Evolutionary conservation across 192 early-diverging fungal genomes (phyloP), one percentile per base, ranked within the genome.

Genomic region (Backusella tuberculispora): DNA sequence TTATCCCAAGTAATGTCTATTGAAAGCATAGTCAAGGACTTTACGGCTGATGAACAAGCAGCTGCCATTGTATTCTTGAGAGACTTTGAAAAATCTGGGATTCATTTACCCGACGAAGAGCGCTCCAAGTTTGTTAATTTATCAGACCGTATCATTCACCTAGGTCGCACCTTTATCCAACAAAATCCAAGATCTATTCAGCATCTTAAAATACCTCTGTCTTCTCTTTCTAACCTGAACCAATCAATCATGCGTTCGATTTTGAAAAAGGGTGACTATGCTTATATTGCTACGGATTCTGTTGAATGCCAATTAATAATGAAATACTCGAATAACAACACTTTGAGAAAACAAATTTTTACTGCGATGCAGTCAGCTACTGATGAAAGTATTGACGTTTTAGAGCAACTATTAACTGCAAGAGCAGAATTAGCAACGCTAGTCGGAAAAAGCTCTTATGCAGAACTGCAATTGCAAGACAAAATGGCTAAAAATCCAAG

Each of bases 41-140:
- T 96, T 29, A 87, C 88, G 0, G 74, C 83, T 6, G 90, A 95
- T 63, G 96, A 96, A 79, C 85, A 75, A 41, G 85, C 87, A 19
- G 95, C 94, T 0, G 98, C 96, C 0, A 71, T 90, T 44, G 89
- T 95, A 12, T 94, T 99, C 56, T 76, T 97, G 38, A 70, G 87
- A 9, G 98, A 99, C 78, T 99, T 99, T 81, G 95, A 98, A 85
- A 93, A 95, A 69, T 96, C 95, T 0, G 97, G 98, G 5, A 95
- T 99, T 64, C 94, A 98, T 79, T 84, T 99, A 73, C 83, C 90
- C 29, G 83, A 83, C 6, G 72, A 73, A 14, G 84, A 89, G 17
- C 91, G 95, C 10, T 76, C 82, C 1, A 80, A 87, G 26, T 97
- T 96, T 88, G 95, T 98, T 0, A 79, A 86, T 7, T 81, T 99